Base-by-base conservation (phyloP, 1,284 basidiomycete species). In the Pterulicium gracile region DNA sequence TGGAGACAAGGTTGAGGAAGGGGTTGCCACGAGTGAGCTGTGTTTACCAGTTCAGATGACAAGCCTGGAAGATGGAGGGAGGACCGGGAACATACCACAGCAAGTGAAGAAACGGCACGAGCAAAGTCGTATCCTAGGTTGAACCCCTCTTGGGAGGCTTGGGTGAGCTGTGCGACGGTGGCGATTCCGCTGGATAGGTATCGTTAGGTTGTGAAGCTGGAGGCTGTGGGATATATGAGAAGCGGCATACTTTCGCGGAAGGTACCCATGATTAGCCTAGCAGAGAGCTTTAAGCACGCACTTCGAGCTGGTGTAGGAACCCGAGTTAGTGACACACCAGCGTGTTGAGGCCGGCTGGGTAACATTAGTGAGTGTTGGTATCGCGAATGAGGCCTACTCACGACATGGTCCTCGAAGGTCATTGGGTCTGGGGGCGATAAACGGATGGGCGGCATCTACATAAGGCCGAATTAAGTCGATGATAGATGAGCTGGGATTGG, bases 171-270 rank as follows among this genome's bases (percentile, higher is more conserved):
- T 19, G 7, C 39, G 19, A 41, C 13, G 10, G 39, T 10, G 10
- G 39, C 39, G 19, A 41, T 41, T 10, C 39, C 39, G 18, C 39
- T 41, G 39, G 39, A 41, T 7, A 41, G 19, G 39, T n/a, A n/a
- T n/a, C n/a, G n/a, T n/a, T n/a, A n/a, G n/a, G n/a, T n/a, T n/a
- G n/a, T 15, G 7, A 15, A 41, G 39, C 10, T 15, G 7, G 39
- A 41, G 19, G 13, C 7, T 10, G 39, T 17, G 18, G 7, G 7
- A 41, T 41, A 7, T 20, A 10, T 20, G 39, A 19, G 39, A 7
- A 34, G 39, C 10, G 10, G 39, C 39, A 10, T 41, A 41, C 39
- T 41, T 41, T 41, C 39, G 13, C 13, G 39, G 39, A 15, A 41
- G 39, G 18, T 41, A 41, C 10, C 39, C 39, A 20, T 41, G 39